Evolutionary conservation across 2,329 filamentous ascomycete genomes (phyloP), one percentile per base, ranked within the genome.

Genomic region (Aspergillus ustus): DNA sequence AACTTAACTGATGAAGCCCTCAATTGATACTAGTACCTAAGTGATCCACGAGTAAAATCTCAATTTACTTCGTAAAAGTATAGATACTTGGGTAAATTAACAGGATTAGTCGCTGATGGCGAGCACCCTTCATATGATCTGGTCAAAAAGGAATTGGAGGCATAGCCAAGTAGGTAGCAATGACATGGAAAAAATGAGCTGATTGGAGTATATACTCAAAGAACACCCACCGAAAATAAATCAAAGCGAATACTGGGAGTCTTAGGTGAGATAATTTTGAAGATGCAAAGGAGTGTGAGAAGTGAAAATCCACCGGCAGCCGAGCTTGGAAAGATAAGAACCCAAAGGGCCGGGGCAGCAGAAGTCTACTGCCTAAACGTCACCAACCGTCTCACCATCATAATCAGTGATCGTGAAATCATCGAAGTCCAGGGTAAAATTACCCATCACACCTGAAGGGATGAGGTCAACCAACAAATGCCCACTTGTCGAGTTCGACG

Each of bases 401-500:
- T 59, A 60, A n/a, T 57, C 51, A 13, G 59, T 73, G 52, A 80
- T 79, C 8, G 68, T 71, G 60, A 74, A 75, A 6, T 70, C 70
- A 44, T 70, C 67, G 66, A 79, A 80, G 56, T 78, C 66, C 53
- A 78, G 58, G 8, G 64, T 67, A 46, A 77, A 75, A 15, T 65
- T 69, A 1, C 70, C 70, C 29, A 70, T 59, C 34, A 73, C 66
- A 17, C 66, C 67, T 13, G 49, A 57, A 13, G 46, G 66, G 55
- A 28, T 61, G 45, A 65, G 63, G 37, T 71, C 68, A 40, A 77
- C 63, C 25, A 63, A 62, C 48, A 71, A 70, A 5, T 56, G 67
- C 3, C 57, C 61, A 20, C 54, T 60, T 17, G 66, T 68, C 4
- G 67, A 59, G 5, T 69, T 70, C 8, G 66, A 50, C 8, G 66